Conservation (phyloP, 2,329 filamentous ascomycete genomes). For the Aspergillus ochraceoroseus region DNA sequence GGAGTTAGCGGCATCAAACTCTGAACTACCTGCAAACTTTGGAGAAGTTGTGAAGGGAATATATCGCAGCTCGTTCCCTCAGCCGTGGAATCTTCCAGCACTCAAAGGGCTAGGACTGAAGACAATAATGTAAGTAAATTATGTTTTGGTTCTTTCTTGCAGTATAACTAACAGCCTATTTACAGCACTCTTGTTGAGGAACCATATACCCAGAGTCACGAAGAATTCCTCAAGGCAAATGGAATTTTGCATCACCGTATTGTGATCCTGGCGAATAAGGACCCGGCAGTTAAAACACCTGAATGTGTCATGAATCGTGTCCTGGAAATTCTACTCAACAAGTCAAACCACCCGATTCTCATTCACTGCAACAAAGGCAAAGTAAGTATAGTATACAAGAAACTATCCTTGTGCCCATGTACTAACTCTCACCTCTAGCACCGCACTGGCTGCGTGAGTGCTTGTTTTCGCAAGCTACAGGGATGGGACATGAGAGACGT, state of each 20-base stretch:
- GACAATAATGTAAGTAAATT: slow-evolving; percentile 65
- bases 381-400: slow-evolving; percentile 42
- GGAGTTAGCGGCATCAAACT: slow-evolving; percentile 24
- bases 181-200: slow-evolving; percentile 60
- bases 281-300: slow-evolving; percentile 59
- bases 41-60: slow-evolving; percentile 67
- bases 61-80: slow-evolving; percentile 78
- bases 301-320: slow-evolving; percentile 64
- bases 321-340: slow-evolving; percentile 65
- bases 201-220: slow-evolving; percentile 49
- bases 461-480: slow-evolving; percentile 67
- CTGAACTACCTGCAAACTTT: slow-evolving; percentile 63
- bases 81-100: slow-evolving; percentile 64
- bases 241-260: slow-evolving; percentile 70
- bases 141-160: not conserved
- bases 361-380: slow-evolving; percentile 93
- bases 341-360: slow-evolving; percentile 70
- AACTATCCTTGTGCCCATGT: not conserved
- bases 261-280: slow-evolving; percentile 83
- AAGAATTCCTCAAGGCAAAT: slow-evolving; percentile 59
- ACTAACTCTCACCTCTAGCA: slow-evolving; percentile 51
- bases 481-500: slow-evolving; percentile 61
- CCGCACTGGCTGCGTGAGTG: slow-evolving; percentile 84
- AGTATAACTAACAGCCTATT: not conserved
- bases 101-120: slow-evolving; percentile 65